Conservation (phyloP, 495 filamentous ascomycete species). For the Talaromyces thailandensis region DNA sequence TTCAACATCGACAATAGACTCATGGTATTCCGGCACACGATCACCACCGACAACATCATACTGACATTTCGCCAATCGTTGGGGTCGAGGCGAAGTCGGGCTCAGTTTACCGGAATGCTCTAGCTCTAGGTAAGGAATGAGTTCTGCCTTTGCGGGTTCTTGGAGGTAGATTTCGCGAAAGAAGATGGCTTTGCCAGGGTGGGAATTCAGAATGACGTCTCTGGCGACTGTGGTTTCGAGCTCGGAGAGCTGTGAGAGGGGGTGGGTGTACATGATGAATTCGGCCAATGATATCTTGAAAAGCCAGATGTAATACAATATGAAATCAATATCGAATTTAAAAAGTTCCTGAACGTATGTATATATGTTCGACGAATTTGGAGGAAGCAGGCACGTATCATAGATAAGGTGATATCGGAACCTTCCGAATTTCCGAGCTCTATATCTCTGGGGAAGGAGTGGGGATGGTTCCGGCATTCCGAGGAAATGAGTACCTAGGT, state of each 20-base stretch:
- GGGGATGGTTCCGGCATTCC: background rate
- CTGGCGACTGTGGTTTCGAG: constrained; percentile 39
- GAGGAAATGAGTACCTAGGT: background rate
- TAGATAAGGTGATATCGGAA: background rate
- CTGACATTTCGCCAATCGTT: constrained; percentile 51
- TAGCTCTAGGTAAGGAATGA: constrained; percentile 37
- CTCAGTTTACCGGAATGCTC: constrained; percentile 40
- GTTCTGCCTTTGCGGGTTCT: constrained; percentile 41
- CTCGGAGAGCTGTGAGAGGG: constrained; percentile 35
- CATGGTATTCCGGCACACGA: constrained; percentile 47
- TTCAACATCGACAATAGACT: constrained; percentile 54
- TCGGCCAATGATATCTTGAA: background rate
- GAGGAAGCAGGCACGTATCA: background rate
- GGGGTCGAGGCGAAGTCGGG: constrained; percentile 39
- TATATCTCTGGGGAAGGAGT: background rate
- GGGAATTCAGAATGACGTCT: constrained; percentile 32
- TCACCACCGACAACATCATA: constrained; percentile 57
- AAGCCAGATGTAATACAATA: background rate
- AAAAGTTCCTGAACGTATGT: background rate
- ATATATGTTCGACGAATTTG: background rate
- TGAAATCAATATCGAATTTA: background rate
- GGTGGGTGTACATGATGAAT: constrained; percentile 19
- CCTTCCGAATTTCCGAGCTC: constrained; percentile 1
- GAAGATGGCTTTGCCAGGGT: constrained; percentile 35
- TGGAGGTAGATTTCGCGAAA: constrained; percentile 45